Evolutionary conservation across 1,139 yeast genomes (phyloP).

Genomic region (Hansenula lynferdii): DNA sequence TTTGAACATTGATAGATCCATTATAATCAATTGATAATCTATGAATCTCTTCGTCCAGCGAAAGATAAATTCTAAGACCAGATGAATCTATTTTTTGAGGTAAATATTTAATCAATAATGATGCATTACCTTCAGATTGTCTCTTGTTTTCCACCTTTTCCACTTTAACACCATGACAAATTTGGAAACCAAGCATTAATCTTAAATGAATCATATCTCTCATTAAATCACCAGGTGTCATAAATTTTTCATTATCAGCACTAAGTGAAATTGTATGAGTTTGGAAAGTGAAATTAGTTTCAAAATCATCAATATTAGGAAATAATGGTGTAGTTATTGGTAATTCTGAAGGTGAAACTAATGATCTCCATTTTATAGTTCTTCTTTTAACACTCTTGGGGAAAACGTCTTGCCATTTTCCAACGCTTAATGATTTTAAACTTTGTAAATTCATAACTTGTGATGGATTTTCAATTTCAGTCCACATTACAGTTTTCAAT

Average conservation of each 20-base stretch:
- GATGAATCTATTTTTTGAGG: conserved; percentile 30
- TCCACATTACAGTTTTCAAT: conserved; percentile 43
- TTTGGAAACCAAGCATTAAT: conserved; percentile 83
- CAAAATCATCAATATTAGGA: conserved; percentile 65
- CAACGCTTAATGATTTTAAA: conserved; percentile 40
- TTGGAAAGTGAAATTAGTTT: conserved; percentile 51
- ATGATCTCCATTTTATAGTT: conserved; percentile 86
- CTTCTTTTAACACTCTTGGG: conserved; percentile 64
- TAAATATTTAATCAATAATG: conserved; percentile 16
- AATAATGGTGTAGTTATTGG: conserved; percentile 78
- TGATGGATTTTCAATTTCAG: conserved; percentile 66
- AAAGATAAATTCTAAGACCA: conserved; percentile 66
- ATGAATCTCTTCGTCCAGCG: conserved; percentile 81
- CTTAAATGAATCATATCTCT: conserved; percentile 86
- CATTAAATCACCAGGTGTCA: conserved; percentile 59
- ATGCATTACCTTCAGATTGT: conserved; percentile 49
- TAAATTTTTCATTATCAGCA: conserved; percentile 30
- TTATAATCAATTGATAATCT: conserved; percentile 68
- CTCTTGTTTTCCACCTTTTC: conserved; percentile 58
- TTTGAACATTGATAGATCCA: conserved; percentile 71
- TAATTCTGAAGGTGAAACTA: conserved; percentile 88
- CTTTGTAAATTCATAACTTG: conserved; percentile 45
- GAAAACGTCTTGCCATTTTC: conserved; percentile 87
- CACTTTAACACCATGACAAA: conserved; percentile 70
- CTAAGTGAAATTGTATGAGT: conserved; percentile 35